Conservation (phyloP, 2,329 filamentous ascomycete species). For the Leptoxyphium fumago region DNA sequence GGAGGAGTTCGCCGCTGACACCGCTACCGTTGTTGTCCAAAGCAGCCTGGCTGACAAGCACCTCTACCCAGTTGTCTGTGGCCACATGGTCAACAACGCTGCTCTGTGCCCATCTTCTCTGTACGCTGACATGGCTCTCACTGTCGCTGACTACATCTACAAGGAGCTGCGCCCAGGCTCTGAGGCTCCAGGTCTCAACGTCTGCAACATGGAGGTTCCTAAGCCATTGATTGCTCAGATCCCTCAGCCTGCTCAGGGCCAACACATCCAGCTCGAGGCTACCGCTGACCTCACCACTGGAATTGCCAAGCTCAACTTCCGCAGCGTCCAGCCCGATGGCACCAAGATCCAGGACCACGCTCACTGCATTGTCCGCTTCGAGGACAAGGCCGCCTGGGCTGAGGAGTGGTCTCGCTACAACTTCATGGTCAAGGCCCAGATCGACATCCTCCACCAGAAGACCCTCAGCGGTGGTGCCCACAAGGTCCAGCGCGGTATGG, state of each 20-base stretch:
- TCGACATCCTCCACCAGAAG: slow-evolving; percentile 52
- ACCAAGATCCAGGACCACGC: slow-evolving; percentile 47
- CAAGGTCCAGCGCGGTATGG: slow-evolving; percentile 59
- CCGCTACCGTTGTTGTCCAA: slow-evolving; percentile 46
- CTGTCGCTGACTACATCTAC: slow-evolving; percentile 52
- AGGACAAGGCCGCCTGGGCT: slow-evolving; percentile 45
- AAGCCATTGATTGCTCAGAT: slow-evolving; percentile 52
- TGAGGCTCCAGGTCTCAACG: slow-evolving; percentile 45
- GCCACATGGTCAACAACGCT: slow-evolving; percentile 54
- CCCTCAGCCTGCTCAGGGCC: slow-evolving; percentile 33
- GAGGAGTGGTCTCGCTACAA: slow-evolving; percentile 51
- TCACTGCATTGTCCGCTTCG: slow-evolving; percentile 45
- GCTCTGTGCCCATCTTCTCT: slow-evolving; percentile 50
- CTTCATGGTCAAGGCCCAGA: slow-evolving; percentile 41
- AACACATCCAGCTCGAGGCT: slow-evolving; percentile 47
- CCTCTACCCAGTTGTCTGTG: slow-evolving; percentile 45
- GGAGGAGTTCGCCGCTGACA: slow-evolving; percentile 47
- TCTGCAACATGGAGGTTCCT: slow-evolving; percentile 51
- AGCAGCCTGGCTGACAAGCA: slow-evolving; percentile 51
- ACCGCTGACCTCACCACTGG: slow-evolving; percentile 43
- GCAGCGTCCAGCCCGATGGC: slow-evolving; percentile 46
- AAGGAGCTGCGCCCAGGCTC: slow-evolving; percentile 44
- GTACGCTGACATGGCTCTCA: slow-evolving; percentile 51
- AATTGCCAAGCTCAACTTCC: slow-evolving; percentile 39
- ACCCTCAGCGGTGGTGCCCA: slow-evolving; percentile 52